Conservation (phyloP, 169 alveolate genomes). For the Cryptosporidium parvum region DNA sequence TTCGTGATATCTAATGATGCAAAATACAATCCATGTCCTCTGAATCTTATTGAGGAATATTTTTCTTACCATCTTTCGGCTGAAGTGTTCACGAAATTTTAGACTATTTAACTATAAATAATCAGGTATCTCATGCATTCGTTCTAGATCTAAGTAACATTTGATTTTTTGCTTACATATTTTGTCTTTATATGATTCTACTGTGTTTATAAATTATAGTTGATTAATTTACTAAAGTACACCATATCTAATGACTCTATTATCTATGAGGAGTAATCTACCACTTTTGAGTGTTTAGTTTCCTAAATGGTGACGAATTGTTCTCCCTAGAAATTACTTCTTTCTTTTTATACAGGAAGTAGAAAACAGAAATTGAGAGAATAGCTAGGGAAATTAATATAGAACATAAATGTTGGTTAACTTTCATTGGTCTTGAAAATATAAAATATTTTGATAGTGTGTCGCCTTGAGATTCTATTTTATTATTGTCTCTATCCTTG, state of each 20-base stretch:
- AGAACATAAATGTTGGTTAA: neutral
- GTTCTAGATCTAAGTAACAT: neutral
- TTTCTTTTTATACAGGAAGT: neutral
- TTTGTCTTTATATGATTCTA: too few relatives aligned
- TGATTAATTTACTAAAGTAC: too few relatives aligned
- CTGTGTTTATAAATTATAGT: too few relatives aligned
- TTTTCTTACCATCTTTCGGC: slow-evolving; percentile 70
- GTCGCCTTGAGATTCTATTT: neutral
- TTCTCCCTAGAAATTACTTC: neutral
- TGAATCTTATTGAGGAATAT: slow-evolving; percentile 20
- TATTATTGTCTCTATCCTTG: neutral
- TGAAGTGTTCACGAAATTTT: slow-evolving; percentile 7
- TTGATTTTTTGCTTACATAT: neutral
- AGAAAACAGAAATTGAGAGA: neutral
- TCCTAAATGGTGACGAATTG: slow-evolving; percentile 58
- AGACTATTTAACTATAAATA: neutral
- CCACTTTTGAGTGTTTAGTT: slow-evolving; percentile 21
- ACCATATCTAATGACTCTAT: neutral
- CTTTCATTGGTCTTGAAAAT: neutral
- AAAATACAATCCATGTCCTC: slow-evolving; percentile 72
- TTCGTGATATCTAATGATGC: slow-evolving; percentile 39
- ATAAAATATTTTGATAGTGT: neutral
- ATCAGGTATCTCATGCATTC: slow-evolving; percentile 55
- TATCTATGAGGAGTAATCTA: neutral
- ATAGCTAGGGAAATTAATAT: neutral